Percentiles rank a stretch among this genome's conserved stretches.
Conservation (phyloP, 768 basidiomycete genomes). For the Pulveroboletus sp. region DNA sequence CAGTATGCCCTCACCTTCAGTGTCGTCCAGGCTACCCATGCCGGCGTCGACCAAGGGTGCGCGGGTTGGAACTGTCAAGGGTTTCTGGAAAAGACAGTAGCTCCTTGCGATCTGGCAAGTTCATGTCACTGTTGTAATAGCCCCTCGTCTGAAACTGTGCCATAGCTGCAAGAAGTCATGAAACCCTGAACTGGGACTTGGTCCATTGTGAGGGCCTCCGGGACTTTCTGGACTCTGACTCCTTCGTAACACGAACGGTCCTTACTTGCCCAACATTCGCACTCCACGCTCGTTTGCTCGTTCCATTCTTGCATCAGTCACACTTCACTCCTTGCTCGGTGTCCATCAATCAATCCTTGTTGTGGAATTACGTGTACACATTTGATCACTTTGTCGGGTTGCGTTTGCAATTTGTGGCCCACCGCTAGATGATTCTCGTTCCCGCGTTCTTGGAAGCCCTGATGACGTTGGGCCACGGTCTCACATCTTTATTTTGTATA, state of each 20-base stretch:
- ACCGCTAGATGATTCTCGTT: not conserved
- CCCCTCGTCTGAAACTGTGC: not conserved
- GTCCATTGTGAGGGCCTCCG: not conserved
- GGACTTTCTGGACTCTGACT: not conserved
- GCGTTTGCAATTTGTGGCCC: slow-evolving; percentile 9
- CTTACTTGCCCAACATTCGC: slow-evolving; percentile 9
- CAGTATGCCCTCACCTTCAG: not conserved
- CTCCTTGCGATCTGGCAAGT: slow-evolving; percentile 8
- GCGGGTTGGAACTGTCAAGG: slow-evolving; percentile 26
- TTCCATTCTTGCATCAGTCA: slow-evolving; percentile 3
- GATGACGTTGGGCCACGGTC: not conserved
- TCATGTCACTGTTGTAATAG: not conserved
- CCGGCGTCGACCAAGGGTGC: slow-evolving; percentile 20
- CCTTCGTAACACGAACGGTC: slow-evolving; percentile 10
- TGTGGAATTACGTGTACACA: slow-evolving; percentile 34
- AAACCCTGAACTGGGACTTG: slow-evolving; percentile 5
- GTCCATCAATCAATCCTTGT: slow-evolving; percentile 21
- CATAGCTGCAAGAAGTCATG: slow-evolving; percentile 1
- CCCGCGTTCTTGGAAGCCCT: not conserved
- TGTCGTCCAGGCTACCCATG: slow-evolving; percentile 21
- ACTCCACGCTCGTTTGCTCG: slow-evolving; percentile 9
- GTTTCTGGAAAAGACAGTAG: slow-evolving; percentile 29
- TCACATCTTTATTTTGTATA: slow-evolving; percentile 22
- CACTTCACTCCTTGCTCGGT: slow-evolving; percentile 10
- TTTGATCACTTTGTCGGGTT: slow-evolving; percentile 10